phyloP scores from a whole-genome alignment of 176 grass and related monocot species.

The Pontederia crassipes region DNA sequence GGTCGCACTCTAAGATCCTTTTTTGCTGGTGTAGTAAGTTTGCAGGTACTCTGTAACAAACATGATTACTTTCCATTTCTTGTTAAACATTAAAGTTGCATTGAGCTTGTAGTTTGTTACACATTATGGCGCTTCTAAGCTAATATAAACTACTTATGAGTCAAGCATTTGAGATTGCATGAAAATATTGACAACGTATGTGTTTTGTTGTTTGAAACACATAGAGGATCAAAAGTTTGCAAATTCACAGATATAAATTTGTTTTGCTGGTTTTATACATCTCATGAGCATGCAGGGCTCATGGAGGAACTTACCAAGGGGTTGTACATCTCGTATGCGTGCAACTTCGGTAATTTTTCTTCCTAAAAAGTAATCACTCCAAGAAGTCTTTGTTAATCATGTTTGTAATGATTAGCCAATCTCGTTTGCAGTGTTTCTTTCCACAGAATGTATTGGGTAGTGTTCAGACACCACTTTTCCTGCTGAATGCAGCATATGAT shows the following conservation, averaged over 20 bases:
- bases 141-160: too few species aligned
- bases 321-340: slow-evolving; percentile 73
- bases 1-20: slow-evolving; percentile 58
- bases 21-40: slow-evolving; percentile 67
- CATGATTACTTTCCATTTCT: background rate
- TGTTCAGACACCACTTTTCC: slow-evolving; percentile 49
- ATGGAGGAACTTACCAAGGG: slow-evolving; percentile 62
- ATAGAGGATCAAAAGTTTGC: too few species aligned
- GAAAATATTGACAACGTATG: too few species aligned
- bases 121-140: too few species aligned
- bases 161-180: too few species aligned
- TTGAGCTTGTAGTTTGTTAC: too few species aligned
- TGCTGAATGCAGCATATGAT: slow-evolving; percentile 74
- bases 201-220: too few species aligned
- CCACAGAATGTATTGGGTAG: slow-evolving; percentile 45
- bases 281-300: slow-evolving; percentile 28
- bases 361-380: background rate
- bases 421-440: slow-evolving; percentile 59
- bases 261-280: too few species aligned
- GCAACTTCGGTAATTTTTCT: slow-evolving; percentile 54
- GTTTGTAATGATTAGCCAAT: background rate
- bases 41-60: slow-evolving; percentile 41
- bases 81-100: background rate
- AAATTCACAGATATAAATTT: too few species aligned
- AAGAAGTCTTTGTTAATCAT: background rate